These are phyloP conservation scores for Annona squamosa DNA, from an alignment of 164 flowering plant species.

Conservation along the genomic window DNA sequence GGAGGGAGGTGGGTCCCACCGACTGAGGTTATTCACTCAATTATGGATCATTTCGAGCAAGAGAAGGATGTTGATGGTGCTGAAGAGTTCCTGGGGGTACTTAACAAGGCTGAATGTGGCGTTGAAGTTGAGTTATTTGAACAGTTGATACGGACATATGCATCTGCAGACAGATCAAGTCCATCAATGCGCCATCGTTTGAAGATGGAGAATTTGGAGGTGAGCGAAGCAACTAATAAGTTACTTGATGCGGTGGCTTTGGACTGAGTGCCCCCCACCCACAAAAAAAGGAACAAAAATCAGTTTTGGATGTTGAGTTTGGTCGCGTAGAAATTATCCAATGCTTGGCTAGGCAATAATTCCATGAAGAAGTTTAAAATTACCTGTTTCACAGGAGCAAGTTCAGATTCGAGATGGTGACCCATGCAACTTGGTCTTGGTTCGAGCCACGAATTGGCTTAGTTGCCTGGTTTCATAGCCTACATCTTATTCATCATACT, in stretches of 20 bases:
- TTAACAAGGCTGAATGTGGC: constrained; percentile 42
- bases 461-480: not conserved
- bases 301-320: not conserved
- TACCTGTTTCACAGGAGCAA: not conserved
- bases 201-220: constrained; percentile 85
- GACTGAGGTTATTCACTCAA: constrained; percentile 23
- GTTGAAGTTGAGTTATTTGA: constrained; percentile 53
- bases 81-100: constrained; percentile 52
- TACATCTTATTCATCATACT: too few species aligned
- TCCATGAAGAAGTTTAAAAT: not conserved
- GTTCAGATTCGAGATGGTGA: not conserved
- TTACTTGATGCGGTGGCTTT: constrained; percentile 51
- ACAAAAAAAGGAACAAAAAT: not conserved
- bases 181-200: constrained; percentile 47
- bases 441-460: not conserved
- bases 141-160: constrained; percentile 68
- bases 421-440: not conserved
- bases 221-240: constrained; percentile 48
- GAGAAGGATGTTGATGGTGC: constrained; percentile 80
- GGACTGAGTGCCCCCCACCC: constrained; percentile 28
- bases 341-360: not conserved
- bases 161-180: constrained; percentile 69
- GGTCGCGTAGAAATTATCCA: not conserved
- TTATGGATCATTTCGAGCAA: constrained; percentile 67
- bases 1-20: constrained; percentile 73